Percentiles rank a stretch among this genome's conserved stretches.
These are phyloP conservation scores for Neofusicoccum laricinum DNA, from an alignment of 2,329 filamentous ascomycete species.

Conservation along the genomic window DNA sequence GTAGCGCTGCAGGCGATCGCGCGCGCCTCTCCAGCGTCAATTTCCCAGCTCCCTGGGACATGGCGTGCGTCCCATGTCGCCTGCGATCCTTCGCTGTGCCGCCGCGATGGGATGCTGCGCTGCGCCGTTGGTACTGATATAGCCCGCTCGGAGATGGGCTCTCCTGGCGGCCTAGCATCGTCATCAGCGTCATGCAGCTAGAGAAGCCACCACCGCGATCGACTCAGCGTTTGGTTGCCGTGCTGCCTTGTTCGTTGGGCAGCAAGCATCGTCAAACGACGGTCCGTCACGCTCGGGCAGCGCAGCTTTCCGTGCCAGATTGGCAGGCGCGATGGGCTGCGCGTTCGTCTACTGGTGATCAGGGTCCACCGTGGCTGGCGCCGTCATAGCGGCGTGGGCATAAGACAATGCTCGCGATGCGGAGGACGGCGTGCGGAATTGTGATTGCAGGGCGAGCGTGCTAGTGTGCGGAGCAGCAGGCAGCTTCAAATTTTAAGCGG, in stretches of 20 bases:
- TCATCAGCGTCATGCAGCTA: slow-evolving; percentile 10
- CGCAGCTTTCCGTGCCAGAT: not conserved
- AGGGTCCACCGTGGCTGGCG: slow-evolving; percentile 9
- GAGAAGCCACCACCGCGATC: slow-evolving; percentile 1
- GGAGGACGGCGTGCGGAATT: slow-evolving; percentile 1
- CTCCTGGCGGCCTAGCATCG: not conserved
- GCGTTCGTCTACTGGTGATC: slow-evolving; percentile 4
- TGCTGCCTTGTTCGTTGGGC: not conserved
- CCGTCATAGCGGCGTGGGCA: not conserved
- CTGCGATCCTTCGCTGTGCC: slow-evolving; percentile 11
- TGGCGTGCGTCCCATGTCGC: slow-evolving; percentile 1
- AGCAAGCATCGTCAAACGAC: not conserved
- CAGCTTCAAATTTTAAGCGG: slow-evolving; percentile 9
- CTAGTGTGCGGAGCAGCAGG: slow-evolving; percentile 6
- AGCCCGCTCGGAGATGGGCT: not conserved
- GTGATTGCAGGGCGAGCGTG: slow-evolving; percentile 1
- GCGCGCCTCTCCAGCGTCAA: slow-evolving; percentile 5
- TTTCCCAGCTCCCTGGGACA: slow-evolving; percentile 7
- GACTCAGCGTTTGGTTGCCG: not conserved
- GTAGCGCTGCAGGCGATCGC: slow-evolving; percentile 8
- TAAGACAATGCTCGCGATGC: not conserved
- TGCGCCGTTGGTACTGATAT: slow-evolving; percentile 5
- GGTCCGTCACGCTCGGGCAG: not conserved
- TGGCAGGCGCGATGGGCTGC: not conserved
- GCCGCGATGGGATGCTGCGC: not conserved